Evolutionary conservation across 208 protist species (phyloP), one percentile per base, ranked within the genome.

Genomic region (Leishmania amazonensis): DNA sequence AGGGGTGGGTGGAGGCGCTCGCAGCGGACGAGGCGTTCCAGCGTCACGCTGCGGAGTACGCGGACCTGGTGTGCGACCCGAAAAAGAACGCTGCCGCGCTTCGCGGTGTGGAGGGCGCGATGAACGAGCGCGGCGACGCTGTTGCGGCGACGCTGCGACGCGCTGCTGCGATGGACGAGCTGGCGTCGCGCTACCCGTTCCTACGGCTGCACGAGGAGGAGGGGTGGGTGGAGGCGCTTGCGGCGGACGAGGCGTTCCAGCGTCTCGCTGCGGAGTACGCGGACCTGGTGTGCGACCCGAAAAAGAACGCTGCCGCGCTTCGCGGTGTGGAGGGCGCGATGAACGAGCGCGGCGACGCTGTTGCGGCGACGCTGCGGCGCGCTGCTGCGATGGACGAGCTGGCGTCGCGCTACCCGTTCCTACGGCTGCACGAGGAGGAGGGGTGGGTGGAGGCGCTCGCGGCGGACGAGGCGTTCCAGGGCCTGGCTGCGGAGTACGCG

Each of bases 401-500:
- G 58, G 58, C 58, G 58, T 28, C 58, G 58, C 58, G 58, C 58
- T 64, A 64, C 58, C 58, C 58, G 28, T 64, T 64, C 58, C 58
- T 64, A 15, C 19, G 60, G 28, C 60, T 65, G 60, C 60, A 65
- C 60, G 60, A 65, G 28, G 60, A 65, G 60, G 60, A 65, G 28
- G 60, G 60, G 28, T 65, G 60, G 60, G 17, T 3, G 28, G 60
- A 65, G 4, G 60, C 60, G 60, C 60, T 65, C 15, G 21, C 3
- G 60, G 60, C 60, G n/a, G 60, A 65, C 60, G n/a, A n/a, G 28
- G 75, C 19, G 24, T 80, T 80, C 57, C 6, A 64, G 45, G 17
- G 60, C 21, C 57, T 80, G 40, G 81, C 75, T 5, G 57, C 40
- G 31, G 38, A 38, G 67, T 71, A 80, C 75, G 75, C 42, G 42